Percentiles rank a stretch among this genome's conserved stretches.
Evolutionary conservation across 148 eudicot species (phyloP).

Genomic region (Drosera capensis): DNA sequence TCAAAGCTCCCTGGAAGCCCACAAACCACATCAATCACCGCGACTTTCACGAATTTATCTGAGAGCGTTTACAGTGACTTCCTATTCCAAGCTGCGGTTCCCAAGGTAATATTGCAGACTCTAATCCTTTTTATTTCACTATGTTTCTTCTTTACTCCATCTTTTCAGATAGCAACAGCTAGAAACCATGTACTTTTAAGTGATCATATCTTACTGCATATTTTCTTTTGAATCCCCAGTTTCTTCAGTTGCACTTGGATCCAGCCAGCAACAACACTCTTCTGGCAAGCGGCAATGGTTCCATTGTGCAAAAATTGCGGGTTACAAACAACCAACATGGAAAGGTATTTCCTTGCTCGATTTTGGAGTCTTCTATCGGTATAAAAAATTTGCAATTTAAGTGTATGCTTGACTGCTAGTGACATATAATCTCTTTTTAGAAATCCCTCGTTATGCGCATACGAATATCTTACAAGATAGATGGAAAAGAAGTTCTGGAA

Average conservation of each 20-base stretch:
- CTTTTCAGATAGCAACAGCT: neutral
- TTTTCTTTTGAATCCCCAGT: constrained; percentile 22
- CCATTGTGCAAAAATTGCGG: constrained; percentile 58
- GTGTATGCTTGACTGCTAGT: neutral
- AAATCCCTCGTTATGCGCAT: constrained; percentile 90
- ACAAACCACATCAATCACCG: constrained; percentile 54
- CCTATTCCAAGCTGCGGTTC: constrained; percentile 94
- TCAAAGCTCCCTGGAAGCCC: constrained; percentile 58
- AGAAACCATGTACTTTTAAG: neutral
- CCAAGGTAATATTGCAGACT: constrained; percentile 43
- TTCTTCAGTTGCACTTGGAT: constrained; percentile 86
- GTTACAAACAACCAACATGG: constrained; percentile 89
- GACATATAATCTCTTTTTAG: constrained; percentile 19
- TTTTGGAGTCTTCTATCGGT: neutral
- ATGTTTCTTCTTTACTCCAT: neutral
- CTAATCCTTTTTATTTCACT: neutral
- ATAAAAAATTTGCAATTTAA: neutral
- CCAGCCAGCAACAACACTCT: constrained; percentile 78
- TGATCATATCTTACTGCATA: neutral
- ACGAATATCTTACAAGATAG: constrained; percentile 60
- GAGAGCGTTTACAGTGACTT: constrained; percentile 50
- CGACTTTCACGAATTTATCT: constrained; percentile 57
- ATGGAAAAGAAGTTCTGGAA: constrained; percentile 63
- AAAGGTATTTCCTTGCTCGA: constrained; percentile 38
- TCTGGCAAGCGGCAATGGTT: constrained; percentile 55